A percentile compares a stretch with the other conserved stretches of the same genome.
Evolutionary conservation across 805 yeast genomes (phyloP).

Genomic region (Candida berthetii): DNA sequence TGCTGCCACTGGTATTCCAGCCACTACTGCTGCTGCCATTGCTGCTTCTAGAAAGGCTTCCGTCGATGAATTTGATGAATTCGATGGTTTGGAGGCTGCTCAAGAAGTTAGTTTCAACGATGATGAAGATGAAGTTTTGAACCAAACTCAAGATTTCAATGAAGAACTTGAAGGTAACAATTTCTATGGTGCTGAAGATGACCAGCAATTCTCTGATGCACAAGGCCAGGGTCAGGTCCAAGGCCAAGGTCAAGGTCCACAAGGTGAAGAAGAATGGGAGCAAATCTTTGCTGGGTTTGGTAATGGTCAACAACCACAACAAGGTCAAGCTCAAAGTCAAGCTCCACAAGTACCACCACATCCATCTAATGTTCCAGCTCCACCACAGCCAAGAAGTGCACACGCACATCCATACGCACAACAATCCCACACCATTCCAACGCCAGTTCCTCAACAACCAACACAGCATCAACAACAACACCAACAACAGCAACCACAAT

Average conservation of each 20-base stretch:
- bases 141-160: conserved; percentile 10
- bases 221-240: conserved; percentile 1
- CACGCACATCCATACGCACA: conserved; percentile 6
- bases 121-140: conserved; percentile 21
- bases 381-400: conserved; percentile 1
- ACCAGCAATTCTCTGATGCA: conserved; percentile 65
- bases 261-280: conserved; percentile 79
- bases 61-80: conserved; percentile 26
- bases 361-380: conserved; percentile 5
- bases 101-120: conserved; percentile 23
- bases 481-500: conserved; percentile 2
- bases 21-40: conserved; percentile 14
- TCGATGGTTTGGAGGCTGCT: conserved; percentile 37
- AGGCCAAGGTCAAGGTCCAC: conserved; percentile 8
- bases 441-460: conserved; percentile 8
- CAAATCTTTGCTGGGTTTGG: conserved; percentile 89
- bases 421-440: conserved; percentile 10
- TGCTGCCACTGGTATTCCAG: conserved; percentile 17
- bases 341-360: conserved; percentile 9
- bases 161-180: conserved; percentile 16
- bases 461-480: conserved; percentile 7
- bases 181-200: conserved; percentile 66
- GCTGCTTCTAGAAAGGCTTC: not conserved
- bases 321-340: conserved; percentile 7
- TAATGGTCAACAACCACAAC: conserved; percentile 27